Conservation (phyloP, 2,329 filamentous ascomycete genomes). For the Exophiala dermatitidis region DNA sequence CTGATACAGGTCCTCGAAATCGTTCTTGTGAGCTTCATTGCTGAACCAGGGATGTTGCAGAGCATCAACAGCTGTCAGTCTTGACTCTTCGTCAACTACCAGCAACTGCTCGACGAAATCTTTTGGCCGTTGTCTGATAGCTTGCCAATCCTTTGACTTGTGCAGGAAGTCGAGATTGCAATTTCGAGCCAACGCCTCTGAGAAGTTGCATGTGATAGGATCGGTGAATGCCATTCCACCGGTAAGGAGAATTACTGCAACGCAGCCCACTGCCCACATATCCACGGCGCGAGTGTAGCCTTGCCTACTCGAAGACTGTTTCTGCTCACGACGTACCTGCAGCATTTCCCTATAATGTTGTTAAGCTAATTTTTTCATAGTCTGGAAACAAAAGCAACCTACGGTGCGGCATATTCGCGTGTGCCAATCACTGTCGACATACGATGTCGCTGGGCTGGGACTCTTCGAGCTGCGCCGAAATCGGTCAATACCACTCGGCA, state of each 20-base stretch:
- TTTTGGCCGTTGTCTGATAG: conserved; percentile 40
- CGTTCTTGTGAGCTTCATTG: conserved; percentile 40
- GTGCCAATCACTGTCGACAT: conserved; percentile 53
- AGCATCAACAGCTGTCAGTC: conserved; percentile 50
- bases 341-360: background rate
- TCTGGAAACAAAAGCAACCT: conserved; percentile 30
- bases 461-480: conserved; percentile 49
- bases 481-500: conserved; percentile 53
- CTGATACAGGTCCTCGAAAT: conserved; percentile 46
- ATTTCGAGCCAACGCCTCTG: conserved; percentile 30
- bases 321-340: background rate
- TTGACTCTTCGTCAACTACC: conserved; percentile 41
- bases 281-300: conserved; percentile 53
- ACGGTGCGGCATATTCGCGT: conserved; percentile 53
- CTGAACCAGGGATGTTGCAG: conserved; percentile 52
- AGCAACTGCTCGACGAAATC: conserved; percentile 50
- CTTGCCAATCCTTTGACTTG: conserved; percentile 37
- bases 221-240: conserved; percentile 44
- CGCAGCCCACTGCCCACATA: conserved; percentile 55
- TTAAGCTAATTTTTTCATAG: background rate
- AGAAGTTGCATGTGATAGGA: conserved; percentile 30
- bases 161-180: conserved; percentile 43
- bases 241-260: conserved; percentile 47
- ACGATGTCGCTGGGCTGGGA: conserved; percentile 31
- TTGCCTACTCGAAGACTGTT: no score